Base-by-base conservation (phyloP, 805 yeast species). In the Candida insectorum region DNA sequence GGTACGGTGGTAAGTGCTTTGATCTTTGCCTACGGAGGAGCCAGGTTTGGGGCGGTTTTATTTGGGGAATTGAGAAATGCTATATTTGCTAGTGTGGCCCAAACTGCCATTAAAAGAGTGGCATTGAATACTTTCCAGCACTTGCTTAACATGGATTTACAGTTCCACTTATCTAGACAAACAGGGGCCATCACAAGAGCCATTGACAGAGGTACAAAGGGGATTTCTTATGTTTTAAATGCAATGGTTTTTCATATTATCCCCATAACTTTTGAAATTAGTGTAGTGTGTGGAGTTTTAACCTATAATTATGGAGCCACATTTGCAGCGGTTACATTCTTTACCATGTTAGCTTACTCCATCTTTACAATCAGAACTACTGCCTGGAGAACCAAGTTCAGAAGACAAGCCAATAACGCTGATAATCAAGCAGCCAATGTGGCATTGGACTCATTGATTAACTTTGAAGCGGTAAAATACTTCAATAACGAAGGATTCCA, bases 231-330 rank as follows among this genome's bases (percentile, higher is more conserved):
- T 48, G 97, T 93, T 4, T 65, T 93, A 29, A 79, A 85, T 23
- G 96, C 97, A 2, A 85, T 91, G 95, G 96, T 93, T n/a, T 91
- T 93, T 66, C 97, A 93, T 56, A 89, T 93, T 23, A 67, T 91
- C 21, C 98, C 98, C 6, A 84, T 91, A 25, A 73, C 94, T 3
- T 84, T 93, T 54, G 98, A 93, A 56, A 93, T 93, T 33, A 73
- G 85, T 3, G 81, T 93, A 35, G 98, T 93, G 9, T 85, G 96
- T 54, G 96, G 97, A 36, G 84, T 93, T 27, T 66, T 93, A 45
- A 87, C 96, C 11, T 91, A 89, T 56, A 91, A 91, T 56, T 93
- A 87, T 54, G 98, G 98, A 16, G 59, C 75, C 2, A 70, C 81
- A 16, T 93, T 87, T 64, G 97, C 98, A 2, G 86, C 85, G 4